These are phyloP conservation scores for Euryodendron excelsum DNA, from an alignment of 148 eudicot genomes.

Conservation along the genomic window DNA sequence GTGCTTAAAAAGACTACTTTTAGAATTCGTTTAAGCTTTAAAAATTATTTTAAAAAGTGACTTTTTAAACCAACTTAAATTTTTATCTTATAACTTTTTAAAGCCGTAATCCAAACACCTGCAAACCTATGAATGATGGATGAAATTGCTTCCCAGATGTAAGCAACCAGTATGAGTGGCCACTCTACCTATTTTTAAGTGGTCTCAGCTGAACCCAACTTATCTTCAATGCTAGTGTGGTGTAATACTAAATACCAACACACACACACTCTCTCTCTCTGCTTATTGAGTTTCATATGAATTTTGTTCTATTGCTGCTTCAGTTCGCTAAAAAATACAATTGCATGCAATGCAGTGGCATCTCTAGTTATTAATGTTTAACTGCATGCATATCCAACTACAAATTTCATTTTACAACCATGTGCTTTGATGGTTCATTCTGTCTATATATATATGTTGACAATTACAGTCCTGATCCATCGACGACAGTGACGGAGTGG, in stretches of 20 bases:
- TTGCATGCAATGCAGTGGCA: too few species aligned
- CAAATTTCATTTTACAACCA: neutral
- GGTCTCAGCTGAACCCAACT: neutral
- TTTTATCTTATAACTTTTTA: too few species aligned
- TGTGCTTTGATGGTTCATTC: too few species aligned
- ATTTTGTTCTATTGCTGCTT: neutral
- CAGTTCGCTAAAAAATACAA: neutral
- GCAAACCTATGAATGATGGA: constrained; percentile 2
- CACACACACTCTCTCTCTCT: neutral
- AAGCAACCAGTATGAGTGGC: constrained; percentile 15
- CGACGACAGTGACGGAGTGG: neutral
- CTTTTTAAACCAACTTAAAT: too few species aligned
- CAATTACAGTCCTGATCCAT: neutral
- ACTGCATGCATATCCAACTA: neutral
- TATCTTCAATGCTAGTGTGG: constrained; percentile 12
- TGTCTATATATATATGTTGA: neutral
- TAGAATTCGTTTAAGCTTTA: too few species aligned
- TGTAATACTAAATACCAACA: neutral
- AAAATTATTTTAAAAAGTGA: too few species aligned
- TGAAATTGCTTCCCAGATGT: constrained; percentile 33
- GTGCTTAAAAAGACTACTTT: too few species aligned
- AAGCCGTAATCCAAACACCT: too few species aligned
- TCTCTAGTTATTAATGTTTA: neutral
- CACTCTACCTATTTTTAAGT: constrained; percentile 10
- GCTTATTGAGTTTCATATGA: neutral